These are phyloP conservation scores for Fusarium robinianum DNA, from an alignment of 2,329 filamentous ascomycete genomes.

Conservation along the genomic window DNA sequence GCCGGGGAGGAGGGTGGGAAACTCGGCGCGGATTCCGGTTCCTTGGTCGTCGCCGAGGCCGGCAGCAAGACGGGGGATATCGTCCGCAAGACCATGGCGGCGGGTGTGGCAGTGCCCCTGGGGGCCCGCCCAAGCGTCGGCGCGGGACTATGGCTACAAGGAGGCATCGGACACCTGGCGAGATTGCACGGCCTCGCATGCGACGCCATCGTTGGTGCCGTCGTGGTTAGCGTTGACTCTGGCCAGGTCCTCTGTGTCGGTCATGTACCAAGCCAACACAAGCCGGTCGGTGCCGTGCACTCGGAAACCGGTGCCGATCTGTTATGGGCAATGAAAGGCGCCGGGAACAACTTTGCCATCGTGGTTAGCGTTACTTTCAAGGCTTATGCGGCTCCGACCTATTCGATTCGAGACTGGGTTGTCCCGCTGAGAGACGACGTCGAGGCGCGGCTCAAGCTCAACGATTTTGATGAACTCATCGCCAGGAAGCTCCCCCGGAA, in stretches of 20 bases:
- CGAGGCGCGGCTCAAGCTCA: slow-evolving; percentile 42
- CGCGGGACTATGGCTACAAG: slow-evolving; percentile 66
- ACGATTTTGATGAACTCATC: slow-evolving; percentile 45
- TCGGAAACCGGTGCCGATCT: slow-evolving; percentile 55
- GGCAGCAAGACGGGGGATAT: slow-evolving; percentile 63
- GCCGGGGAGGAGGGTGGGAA: slow-evolving; percentile 26
- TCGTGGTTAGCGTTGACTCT: slow-evolving; percentile 57
- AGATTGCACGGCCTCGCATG: slow-evolving; percentile 61
- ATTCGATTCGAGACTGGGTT: slow-evolving; percentile 47
- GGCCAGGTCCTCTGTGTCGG: slow-evolving; percentile 56
- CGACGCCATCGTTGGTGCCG: slow-evolving; percentile 63
- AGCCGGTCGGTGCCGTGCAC: slow-evolving; percentile 46
- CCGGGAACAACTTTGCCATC: slow-evolving; percentile 63
- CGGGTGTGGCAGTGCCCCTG: slow-evolving; percentile 59
- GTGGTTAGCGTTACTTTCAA: slow-evolving; percentile 58
- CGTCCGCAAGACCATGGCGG: slow-evolving; percentile 50
- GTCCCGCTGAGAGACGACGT: slow-evolving; percentile 38
- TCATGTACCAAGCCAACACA: slow-evolving; percentile 51
- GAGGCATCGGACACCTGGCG: slow-evolving; percentile 65
- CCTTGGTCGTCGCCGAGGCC: slow-evolving; percentile 55
- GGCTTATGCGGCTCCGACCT: slow-evolving; percentile 48
- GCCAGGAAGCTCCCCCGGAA: slow-evolving; percentile 47
- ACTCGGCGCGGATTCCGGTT: slow-evolving; percentile 5
- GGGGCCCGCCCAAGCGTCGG: slow-evolving; percentile 67
- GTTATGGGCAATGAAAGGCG: slow-evolving; percentile 62